phyloP scores from a whole-genome alignment of 371 early-diverging fungal species.

The Mortierella sp. region DNA sequence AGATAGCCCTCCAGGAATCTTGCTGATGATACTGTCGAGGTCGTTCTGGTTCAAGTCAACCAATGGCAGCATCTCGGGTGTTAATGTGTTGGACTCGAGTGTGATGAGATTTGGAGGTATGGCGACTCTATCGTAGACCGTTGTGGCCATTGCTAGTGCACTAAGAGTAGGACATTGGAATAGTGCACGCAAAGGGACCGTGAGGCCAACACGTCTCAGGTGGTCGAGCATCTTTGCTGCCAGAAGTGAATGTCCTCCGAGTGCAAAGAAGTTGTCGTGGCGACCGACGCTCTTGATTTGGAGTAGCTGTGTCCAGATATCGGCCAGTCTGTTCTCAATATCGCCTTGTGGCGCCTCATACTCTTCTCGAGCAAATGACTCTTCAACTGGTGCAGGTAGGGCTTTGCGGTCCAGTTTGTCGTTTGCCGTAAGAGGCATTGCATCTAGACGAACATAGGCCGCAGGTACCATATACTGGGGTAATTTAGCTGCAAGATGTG shows the following conservation, averaged over 20 bases:
- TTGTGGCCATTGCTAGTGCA: constrained; percentile 5
- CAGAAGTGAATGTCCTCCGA: constrained; percentile 29
- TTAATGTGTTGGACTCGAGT: constrained; percentile 5
- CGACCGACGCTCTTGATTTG: constrained; percentile 7
- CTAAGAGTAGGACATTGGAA: constrained; percentile 12
- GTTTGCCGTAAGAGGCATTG: constrained; percentile 7
- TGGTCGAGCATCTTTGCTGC: constrained; percentile 15
- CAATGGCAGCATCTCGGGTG: constrained; percentile 14
- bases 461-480: constrained; percentile 41
- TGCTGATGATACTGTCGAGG: constrained; percentile 1
- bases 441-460: constrained; percentile 17
- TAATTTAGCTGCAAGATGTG: constrained; percentile 2
- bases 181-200: constrained; percentile 10
- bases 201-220: not conserved
- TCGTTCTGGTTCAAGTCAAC: constrained; percentile 9
- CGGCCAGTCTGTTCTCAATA: constrained; percentile 14
- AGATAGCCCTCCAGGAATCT: constrained; percentile 5
- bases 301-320: constrained; percentile 13
- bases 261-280: constrained; percentile 30
- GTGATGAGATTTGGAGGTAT: constrained; percentile 11
- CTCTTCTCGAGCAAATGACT: not conserved
- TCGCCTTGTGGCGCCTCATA: constrained; percentile 16
- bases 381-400: constrained; percentile 8
- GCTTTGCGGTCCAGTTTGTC: constrained; percentile 24
- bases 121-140: not conserved